Evolutionary conservation across 2,329 filamentous ascomycete genomes (phyloP).

Genomic region (Epichloe hybrida): DNA sequence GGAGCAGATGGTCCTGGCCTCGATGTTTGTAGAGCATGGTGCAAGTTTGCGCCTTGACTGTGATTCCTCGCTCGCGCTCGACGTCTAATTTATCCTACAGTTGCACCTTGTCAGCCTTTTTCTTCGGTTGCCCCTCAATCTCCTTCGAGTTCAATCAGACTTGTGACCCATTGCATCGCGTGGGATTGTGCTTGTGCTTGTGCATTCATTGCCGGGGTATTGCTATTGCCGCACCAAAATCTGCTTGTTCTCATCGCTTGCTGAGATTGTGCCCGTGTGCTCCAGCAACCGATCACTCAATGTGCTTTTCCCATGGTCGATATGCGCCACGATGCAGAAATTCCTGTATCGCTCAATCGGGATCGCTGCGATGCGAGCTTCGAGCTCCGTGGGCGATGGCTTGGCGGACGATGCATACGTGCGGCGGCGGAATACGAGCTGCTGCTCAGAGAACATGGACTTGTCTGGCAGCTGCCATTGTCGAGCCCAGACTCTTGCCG

Average conservation of each 20-base stretch:
- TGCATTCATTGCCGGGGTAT: too few species aligned
- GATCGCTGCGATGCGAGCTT: conserved; percentile 52
- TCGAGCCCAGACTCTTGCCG: conserved; percentile 24
- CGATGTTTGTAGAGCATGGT: conserved; percentile 89
- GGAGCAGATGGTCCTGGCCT: conserved; percentile 79
- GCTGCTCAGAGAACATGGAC: conserved; percentile 3
- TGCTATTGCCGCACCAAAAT: conserved; percentile 43
- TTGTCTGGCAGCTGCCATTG: conserved; percentile 15
- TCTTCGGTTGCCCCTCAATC: neutral
- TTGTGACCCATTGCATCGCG: neutral
- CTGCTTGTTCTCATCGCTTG: conserved; percentile 76
- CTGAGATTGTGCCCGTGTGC: conserved; percentile 81
- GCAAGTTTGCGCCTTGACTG: conserved; percentile 96
- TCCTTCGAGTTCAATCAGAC: too few species aligned
- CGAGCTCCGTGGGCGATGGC: conserved; percentile 20
- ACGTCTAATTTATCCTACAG: conserved; percentile 57
- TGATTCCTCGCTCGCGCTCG: conserved; percentile 68
- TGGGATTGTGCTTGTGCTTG: too few species aligned
- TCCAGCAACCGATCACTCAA: conserved; percentile 86
- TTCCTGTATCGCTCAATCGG: conserved; percentile 75
- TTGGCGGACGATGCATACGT: conserved; percentile 13
- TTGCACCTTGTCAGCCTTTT: neutral
- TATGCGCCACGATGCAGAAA: conserved; percentile 97
- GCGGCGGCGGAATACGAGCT: conserved; percentile 6
- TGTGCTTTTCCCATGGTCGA: conserved; percentile 97